Conservation (phyloP, 331 rosid species). For the Pyrus hybrid region DNA sequence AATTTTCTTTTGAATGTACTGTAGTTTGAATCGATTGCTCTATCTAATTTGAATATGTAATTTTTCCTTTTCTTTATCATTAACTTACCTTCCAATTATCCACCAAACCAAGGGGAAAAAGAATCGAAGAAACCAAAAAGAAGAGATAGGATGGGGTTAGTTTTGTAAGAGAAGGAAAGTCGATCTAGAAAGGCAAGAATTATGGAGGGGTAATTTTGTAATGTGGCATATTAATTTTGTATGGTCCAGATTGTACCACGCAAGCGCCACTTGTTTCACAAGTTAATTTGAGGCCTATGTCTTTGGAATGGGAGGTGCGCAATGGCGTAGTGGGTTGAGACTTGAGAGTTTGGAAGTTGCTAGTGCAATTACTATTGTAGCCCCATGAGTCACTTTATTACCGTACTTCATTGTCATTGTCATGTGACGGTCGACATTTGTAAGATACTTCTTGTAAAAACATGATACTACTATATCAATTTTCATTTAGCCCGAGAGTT, state of each 20-base stretch:
- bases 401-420: not conserved
- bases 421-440: too few relatives aligned
- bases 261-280: constrained; percentile 12
- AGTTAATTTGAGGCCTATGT: not conserved
- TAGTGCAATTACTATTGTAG: not conserved
- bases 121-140: not conserved
- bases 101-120: not conserved
- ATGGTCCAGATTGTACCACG: constrained; percentile 9
- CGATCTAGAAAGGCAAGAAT: not conserved
- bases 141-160: not conserved
- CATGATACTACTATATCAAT: too few relatives aligned
- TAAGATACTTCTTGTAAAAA: too few relatives aligned
- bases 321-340: not conserved
- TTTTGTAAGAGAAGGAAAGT: not conserved
- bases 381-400: not conserved
- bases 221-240: not conserved
- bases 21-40: too few relatives aligned
- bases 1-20: too few relatives aligned
- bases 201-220: constrained; percentile 25
- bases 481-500: too few relatives aligned
- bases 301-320: not conserved
- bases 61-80: accelerated
- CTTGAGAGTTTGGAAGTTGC: not conserved
- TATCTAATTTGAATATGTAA: too few relatives aligned
- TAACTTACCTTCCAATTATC: not conserved